Percentiles rank a stretch among this genome's conserved stretches.
These are phyloP conservation scores for Scheffersomyces quercinus DNA, from an alignment of 1,139 yeast genomes.

Conservation along the genomic window DNA sequence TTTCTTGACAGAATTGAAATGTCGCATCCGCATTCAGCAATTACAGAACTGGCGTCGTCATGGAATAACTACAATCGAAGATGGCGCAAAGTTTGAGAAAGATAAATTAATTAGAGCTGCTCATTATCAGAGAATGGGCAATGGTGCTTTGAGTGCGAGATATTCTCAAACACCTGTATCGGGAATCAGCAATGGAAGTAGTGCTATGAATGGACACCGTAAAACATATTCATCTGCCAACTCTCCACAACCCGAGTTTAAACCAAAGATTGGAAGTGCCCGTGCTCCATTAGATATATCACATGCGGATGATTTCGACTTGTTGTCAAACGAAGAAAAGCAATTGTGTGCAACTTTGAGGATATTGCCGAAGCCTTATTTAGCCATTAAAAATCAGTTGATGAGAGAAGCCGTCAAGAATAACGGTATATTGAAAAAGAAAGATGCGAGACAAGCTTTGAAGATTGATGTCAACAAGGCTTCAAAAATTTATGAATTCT, in stretches of 20 bases:
- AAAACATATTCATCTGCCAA: constrained; percentile 22
- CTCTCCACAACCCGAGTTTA: constrained; percentile 43
- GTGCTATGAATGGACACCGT: constrained; percentile 15
- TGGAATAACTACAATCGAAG: constrained; percentile 83
- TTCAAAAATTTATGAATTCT: constrained; percentile 85
- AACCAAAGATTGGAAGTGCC: constrained; percentile 37
- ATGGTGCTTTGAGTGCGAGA: constrained; percentile 30
- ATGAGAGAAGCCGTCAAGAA: constrained; percentile 85
- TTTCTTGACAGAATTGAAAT: constrained; percentile 72
- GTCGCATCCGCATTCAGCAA: constrained; percentile 81
- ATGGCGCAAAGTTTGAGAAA: constrained; percentile 82
- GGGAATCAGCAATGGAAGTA: constrained; percentile 7
- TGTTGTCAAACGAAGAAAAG: constrained; percentile 83
- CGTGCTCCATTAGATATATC: constrained; percentile 72
- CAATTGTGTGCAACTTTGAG: constrained; percentile 80
- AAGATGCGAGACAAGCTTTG: constrained; percentile 77
- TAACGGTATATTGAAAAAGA: constrained; percentile 80
- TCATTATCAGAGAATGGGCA: constrained; percentile 63
- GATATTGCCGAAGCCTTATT: constrained; percentile 87
- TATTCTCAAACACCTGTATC: constrained; percentile 13
- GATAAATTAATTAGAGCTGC: constrained; percentile 70
- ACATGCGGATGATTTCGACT: constrained; percentile 78
- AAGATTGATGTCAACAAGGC: constrained; percentile 88
- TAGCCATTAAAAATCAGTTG: constrained; percentile 89
- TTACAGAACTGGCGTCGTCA: constrained; percentile 90